Conservation (phyloP, 495 filamentous ascomycete genomes). For the Pyrenula massariospora region DNA sequence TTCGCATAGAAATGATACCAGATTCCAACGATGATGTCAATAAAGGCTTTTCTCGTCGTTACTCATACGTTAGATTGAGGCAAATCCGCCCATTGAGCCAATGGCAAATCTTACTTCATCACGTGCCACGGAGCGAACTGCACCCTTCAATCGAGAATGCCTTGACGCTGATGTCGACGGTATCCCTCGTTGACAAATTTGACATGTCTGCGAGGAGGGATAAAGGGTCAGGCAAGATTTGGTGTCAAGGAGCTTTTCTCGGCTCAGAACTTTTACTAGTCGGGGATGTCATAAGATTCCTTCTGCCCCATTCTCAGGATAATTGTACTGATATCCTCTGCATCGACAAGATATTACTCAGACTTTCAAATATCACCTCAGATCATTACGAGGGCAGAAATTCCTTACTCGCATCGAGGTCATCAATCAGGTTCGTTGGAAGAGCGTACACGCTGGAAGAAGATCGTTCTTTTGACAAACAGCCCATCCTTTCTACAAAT, state of each 20-base stretch:
- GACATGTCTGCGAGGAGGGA: conserved; percentile 29
- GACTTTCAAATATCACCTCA: conserved; percentile 30
- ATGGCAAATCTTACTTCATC: conserved; percentile 33
- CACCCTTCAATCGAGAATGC: conserved; percentile 46
- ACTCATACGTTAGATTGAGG: conserved; percentile 41
- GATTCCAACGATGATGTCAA: conserved; percentile 30
- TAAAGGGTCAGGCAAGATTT: conserved; percentile 32
- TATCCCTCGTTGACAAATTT: conserved; percentile 37
- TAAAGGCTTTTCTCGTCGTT: conserved; percentile 38
- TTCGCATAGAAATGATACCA: conserved; percentile 44
- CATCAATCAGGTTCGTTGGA: conserved; percentile 30
- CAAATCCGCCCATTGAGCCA: conserved; percentile 43
- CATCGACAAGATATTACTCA: conserved; percentile 34
- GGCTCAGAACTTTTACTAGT: conserved; percentile 41
- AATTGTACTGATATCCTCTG: conserved; percentile 39
- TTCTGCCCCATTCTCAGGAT: conserved; percentile 1
- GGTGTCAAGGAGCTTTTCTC: conserved; percentile 41
- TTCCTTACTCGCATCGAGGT: conserved; percentile 28
- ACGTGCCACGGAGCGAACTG: conserved; percentile 21
- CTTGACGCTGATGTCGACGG: conserved; percentile 37
- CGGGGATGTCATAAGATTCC: conserved; percentile 41
- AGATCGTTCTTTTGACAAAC: conserved; percentile 13
- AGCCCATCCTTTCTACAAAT: conserved; percentile 20
- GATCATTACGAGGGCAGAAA: conserved; percentile 17
- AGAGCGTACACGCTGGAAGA: conserved; percentile 33